Conservation (phyloP, 2,329 filamentous ascomycete genomes). For the Fusarium incarnatum region DNA sequence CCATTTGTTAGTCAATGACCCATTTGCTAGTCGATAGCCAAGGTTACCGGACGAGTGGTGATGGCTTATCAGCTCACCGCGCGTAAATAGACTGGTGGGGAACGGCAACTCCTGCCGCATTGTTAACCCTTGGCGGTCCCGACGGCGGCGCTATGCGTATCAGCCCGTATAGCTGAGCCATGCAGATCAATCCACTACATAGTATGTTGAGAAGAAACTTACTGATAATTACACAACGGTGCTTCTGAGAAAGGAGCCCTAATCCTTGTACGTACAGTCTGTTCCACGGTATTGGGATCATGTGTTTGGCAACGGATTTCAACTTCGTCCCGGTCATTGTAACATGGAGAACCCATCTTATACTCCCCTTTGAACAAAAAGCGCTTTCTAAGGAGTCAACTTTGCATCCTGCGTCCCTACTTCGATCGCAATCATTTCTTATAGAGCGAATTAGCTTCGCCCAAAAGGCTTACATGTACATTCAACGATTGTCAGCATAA, state of each 20-base stretch:
- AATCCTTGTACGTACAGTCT: not conserved
- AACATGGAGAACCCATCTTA: not conserved
- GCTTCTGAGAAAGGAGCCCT: no score
- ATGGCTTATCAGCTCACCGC: conserved; percentile 3
- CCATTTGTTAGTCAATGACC: no score
- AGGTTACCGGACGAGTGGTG: not conserved
- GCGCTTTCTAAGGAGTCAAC: not conserved
- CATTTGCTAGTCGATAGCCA: not conserved
- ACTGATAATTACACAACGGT: not conserved
- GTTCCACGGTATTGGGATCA: not conserved
- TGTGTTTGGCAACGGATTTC: not conserved
- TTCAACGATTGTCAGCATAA: not conserved
- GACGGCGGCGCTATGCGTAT: not conserved
- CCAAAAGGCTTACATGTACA: not conserved
- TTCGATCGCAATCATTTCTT: not conserved
- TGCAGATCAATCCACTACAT: not conserved
- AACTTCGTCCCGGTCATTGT: not conserved
- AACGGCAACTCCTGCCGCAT: not conserved
- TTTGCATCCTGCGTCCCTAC: not conserved
- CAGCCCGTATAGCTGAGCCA: conserved; percentile 13
- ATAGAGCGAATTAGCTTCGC: not conserved
- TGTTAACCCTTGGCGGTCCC: not conserved
- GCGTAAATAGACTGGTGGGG: not conserved
- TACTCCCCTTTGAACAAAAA: not conserved
- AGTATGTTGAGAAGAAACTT: not conserved